phyloP scores from a whole-genome alignment of 148 eudicot species.

The Nepenthes gracilis region DNA sequence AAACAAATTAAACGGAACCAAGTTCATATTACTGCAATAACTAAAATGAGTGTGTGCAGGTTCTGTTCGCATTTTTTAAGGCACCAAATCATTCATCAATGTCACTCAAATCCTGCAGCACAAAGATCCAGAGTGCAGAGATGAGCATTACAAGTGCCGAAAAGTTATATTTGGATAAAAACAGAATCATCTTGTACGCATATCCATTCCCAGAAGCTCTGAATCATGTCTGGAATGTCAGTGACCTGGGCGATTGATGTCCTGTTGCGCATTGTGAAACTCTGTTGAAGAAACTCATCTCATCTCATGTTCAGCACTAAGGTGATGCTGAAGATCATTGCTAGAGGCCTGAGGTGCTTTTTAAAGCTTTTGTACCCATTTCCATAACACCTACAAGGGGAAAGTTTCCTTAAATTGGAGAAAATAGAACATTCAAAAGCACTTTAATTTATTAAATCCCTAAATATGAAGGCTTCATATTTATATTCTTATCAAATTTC shows the following conservation, averaged over 20 bases:
- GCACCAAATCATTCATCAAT: conserved; percentile 28
- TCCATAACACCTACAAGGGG: background rate
- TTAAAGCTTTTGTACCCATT: background rate
- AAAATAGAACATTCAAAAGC: background rate
- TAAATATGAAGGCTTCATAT: background rate
- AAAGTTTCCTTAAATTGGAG: background rate
- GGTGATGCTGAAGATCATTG: background rate
- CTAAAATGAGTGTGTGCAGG: conserved; percentile 58
- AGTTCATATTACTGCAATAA: conserved; percentile 37
- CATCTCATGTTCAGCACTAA: conserved; percentile 14
- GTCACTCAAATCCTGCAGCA: conserved; percentile 28
- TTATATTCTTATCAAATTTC: background rate
- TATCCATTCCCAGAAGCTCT: conserved; percentile 21
- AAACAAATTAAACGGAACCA: conserved; percentile 7
- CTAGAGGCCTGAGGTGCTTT: conserved; percentile 1
- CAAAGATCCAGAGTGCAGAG: conserved; percentile 39
- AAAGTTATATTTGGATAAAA: conserved; percentile 22
- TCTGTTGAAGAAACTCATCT: conserved; percentile 12
- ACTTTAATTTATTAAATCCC: background rate
- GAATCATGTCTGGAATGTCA: conserved; percentile 8
- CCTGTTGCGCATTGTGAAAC: background rate
- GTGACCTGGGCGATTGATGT: conserved; percentile 3
- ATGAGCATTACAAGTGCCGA: conserved; percentile 27
- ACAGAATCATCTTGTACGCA: conserved; percentile 15
- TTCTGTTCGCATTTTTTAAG: conserved; percentile 33